phyloP scores from a whole-genome alignment of 257 asterid species.

The Ehretia macrophylla region DNA sequence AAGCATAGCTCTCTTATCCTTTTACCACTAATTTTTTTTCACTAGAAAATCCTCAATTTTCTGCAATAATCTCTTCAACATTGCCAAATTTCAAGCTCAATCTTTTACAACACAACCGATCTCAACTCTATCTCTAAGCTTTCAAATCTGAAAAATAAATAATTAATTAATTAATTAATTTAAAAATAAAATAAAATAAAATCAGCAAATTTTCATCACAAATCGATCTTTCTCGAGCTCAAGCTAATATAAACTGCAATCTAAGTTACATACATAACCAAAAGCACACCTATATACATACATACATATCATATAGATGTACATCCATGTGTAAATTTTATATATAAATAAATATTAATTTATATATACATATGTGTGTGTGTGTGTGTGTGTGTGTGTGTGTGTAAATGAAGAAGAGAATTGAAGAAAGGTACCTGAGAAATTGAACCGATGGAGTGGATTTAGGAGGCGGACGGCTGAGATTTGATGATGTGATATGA shows the following conservation, averaged over 20 bases:
- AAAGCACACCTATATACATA: neutral
- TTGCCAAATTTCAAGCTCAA: conserved; percentile 4
- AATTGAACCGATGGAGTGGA: neutral
- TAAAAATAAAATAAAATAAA: neutral
- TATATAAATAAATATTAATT: too few species aligned
- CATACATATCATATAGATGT: neutral
- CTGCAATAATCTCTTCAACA: conserved; percentile 4
- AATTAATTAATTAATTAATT: too few species aligned
- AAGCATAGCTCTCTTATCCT: conserved; percentile 1
- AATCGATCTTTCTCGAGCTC: conserved; percentile 8
- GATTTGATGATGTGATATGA: conserved; percentile 1
- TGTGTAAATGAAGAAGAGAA: too few species aligned
- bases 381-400: too few species aligned
- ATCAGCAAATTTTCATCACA: neutral
- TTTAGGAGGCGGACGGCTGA: neutral
- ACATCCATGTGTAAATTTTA: too few species aligned
- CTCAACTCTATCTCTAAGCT: conserved; percentile 10
- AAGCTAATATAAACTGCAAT: neutral
- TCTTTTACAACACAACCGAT: neutral
- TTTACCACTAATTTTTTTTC: neutral
- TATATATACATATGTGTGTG: too few species aligned
- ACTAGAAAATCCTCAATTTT: neutral
- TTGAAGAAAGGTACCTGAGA: conserved; percentile 16
- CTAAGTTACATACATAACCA: neutral
- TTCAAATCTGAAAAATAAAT: conserved; percentile 16